A percentile compares a stretch with the other conserved stretches of the same genome.
Conservation (phyloP, 495 filamentous ascomycete genomes). For the Pseudotulostoma volvatum region DNA sequence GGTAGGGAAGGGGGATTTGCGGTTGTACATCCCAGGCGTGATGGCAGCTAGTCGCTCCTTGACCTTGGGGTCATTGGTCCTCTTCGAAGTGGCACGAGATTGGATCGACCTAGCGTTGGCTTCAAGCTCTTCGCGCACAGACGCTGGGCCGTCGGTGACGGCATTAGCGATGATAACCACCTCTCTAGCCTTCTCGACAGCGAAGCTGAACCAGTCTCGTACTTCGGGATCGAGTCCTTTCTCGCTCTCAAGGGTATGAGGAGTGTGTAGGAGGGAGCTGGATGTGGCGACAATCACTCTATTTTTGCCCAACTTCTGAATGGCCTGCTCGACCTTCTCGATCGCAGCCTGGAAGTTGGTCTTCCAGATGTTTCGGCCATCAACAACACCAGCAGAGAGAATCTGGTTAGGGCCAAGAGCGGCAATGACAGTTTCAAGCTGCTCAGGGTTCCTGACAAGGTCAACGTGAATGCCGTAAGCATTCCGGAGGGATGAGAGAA, state of each 20-base stretch:
- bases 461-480: constrained; percentile 82
- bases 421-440: constrained; percentile 64
- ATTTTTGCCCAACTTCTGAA: constrained; percentile 88
- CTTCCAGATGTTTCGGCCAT: constrained; percentile 99
- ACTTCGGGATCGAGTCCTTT: constrained; percentile 90
- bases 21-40: constrained; percentile 71
- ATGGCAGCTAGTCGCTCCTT: constrained; percentile 86
- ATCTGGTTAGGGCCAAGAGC: constrained; percentile 71
- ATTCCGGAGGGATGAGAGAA: constrained; percentile 49
- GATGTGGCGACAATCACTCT: constrained; percentile 93
- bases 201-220: constrained; percentile 97
- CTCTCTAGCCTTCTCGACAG: constrained; percentile 82
- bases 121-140: constrained; percentile 73
- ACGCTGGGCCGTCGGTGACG: constrained; percentile 72
- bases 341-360: constrained; percentile 88
- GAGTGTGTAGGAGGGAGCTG: constrained; percentile 90
- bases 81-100: constrained; percentile 72
- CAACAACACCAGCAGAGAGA: constrained; percentile 87
- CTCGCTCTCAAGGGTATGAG: constrained; percentile 92
- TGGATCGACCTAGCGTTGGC: constrained; percentile 87
- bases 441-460: constrained; percentile 92
- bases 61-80: constrained; percentile 90
- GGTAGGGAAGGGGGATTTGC: constrained; percentile 68
- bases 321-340: constrained; percentile 68
- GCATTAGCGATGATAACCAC: constrained; percentile 92